Evolutionary conservation across 169 alveolate species (phyloP).

Genomic region (Plasmodium reichenowi): DNA sequence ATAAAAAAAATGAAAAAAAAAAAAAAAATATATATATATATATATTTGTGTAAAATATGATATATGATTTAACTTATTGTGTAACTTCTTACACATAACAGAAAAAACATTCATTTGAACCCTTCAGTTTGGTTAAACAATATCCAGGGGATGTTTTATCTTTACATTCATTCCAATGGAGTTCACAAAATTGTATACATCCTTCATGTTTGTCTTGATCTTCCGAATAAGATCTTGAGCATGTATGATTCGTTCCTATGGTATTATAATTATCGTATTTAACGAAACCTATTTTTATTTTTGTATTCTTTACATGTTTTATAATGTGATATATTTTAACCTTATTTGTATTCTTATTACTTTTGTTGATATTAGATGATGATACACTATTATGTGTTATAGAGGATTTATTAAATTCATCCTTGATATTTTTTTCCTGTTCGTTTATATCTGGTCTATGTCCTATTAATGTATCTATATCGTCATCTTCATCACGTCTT

Average conservation of each 20-base stretch:
- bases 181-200: constrained; percentile 37
- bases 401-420: too few species aligned
- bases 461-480: too few species aligned
- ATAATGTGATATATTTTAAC: not conserved
- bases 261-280: constrained; percentile 11
- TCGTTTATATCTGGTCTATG: too few species aligned
- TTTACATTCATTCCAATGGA: constrained; percentile 17
- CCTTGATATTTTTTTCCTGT: too few species aligned
- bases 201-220: not conserved
- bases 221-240: constrained; percentile 25
- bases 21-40: too few species aligned
- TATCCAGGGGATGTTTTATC: constrained; percentile 39
- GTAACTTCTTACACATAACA: constrained; percentile 16
- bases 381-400: not conserved
- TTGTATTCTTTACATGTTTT: constrained; percentile 26
- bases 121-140: constrained; percentile 31
- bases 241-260: constrained; percentile 15
- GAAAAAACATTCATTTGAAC: constrained; percentile 12
- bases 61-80: not conserved
- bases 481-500: too few species aligned
- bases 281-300: constrained; percentile 3
- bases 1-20: too few species aligned
- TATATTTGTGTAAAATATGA: too few species aligned
- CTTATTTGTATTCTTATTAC: constrained; percentile 3
- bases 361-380: not conserved